Percentiles rank a stretch among this genome's conserved stretches.
phyloP scores from a whole-genome alignment of 192 early-diverging fungal species.

The Coemansia sp. region DNA sequence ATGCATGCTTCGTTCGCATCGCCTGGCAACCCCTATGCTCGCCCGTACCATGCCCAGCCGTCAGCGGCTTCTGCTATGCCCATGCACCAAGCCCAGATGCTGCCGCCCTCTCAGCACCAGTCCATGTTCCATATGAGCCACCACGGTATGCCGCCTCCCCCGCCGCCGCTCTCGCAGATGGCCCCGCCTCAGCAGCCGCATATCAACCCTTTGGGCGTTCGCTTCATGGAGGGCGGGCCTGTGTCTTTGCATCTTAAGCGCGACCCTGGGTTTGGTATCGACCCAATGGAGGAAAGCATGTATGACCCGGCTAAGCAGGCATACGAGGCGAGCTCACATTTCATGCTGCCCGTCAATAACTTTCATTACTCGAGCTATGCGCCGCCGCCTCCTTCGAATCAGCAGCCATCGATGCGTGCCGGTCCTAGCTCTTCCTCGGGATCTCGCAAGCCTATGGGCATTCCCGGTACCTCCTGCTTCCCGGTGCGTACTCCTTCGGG shows the following conservation, averaged over 20 bases:
- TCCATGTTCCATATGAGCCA: not conserved
- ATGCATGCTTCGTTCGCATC: slow-evolving; percentile 26
- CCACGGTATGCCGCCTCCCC: slow-evolving; percentile 14
- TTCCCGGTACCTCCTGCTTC: slow-evolving; percentile 12
- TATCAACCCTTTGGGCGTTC: slow-evolving; percentile 41
- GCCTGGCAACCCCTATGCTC: slow-evolving; percentile 28
- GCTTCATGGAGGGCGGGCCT: slow-evolving; percentile 34
- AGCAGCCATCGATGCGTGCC: slow-evolving; percentile 2
- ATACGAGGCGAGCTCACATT: slow-evolving; percentile 45
- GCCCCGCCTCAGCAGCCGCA: slow-evolving; percentile 27
- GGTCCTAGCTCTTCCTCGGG: not conserved
- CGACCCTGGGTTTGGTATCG: slow-evolving; percentile 50
- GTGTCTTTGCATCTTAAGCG: slow-evolving; percentile 53
- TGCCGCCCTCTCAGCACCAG: slow-evolving; percentile 18
- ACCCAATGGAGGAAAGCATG: slow-evolving; percentile 36
- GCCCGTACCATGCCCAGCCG: slow-evolving; percentile 27
- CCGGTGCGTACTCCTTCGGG: slow-evolving; percentile 35
- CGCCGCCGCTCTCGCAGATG: slow-evolving; percentile 15
- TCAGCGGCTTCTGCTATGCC: slow-evolving; percentile 4
- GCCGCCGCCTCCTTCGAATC: not conserved
- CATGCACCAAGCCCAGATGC: slow-evolving; percentile 19
- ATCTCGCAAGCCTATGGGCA: slow-evolving; percentile 12
- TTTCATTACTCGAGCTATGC: slow-evolving; percentile 30
- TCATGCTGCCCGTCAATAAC: slow-evolving; percentile 43
- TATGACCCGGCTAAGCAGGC: slow-evolving; percentile 54